Evolutionary conservation across 2,329 filamentous ascomycete species (phyloP).

Genomic region (Colletotrichum somersetense): DNA sequence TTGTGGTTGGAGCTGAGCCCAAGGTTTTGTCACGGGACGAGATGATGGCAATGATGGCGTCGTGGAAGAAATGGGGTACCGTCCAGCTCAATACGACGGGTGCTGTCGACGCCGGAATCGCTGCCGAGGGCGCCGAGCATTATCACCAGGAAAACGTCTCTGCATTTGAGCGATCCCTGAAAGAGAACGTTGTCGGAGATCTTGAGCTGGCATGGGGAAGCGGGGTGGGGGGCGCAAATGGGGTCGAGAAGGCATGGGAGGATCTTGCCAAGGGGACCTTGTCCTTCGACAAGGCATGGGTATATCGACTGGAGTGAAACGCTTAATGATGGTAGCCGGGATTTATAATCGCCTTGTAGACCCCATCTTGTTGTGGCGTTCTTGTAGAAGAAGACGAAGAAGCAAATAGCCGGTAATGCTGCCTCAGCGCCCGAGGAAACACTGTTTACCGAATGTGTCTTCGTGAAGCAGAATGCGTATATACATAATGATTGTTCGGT

Average conservation of each 20-base stretch:
- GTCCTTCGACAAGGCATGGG: conserved; percentile 21
- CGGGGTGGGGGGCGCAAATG: conserved; percentile 21
- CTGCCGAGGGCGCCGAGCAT: conserved; percentile 17
- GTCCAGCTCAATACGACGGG: conserved; percentile 38
- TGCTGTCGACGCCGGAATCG: conserved; percentile 32
- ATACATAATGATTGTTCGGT: not conserved
- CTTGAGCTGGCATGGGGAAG: conserved; percentile 32
- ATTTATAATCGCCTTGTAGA: not conserved
- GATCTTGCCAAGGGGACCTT: conserved; percentile 25
- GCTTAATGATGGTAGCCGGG: fast-evolving
- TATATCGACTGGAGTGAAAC: conserved; percentile 14
- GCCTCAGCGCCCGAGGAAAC: not conserved
- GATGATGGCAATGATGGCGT: not conserved
- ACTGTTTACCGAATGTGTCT: not conserved
- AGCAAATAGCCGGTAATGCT: not conserved
- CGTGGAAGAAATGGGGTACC: conserved; percentile 10
- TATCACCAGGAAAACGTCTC: not conserved
- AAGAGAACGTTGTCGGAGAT: conserved; percentile 9
- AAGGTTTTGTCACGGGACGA: conserved; percentile 8
- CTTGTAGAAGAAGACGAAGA: too few relatives aligned
- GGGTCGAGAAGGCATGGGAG: conserved; percentile 34
- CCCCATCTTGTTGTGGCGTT: too few relatives aligned
- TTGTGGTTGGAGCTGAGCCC: conserved; percentile 25
- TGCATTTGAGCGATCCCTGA: conserved; percentile 30
- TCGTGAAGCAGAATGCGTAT: not conserved